phyloP scores from a whole-genome alignment of 2,329 filamentous ascomycete species.

The Aspergillus ustus region DNA sequence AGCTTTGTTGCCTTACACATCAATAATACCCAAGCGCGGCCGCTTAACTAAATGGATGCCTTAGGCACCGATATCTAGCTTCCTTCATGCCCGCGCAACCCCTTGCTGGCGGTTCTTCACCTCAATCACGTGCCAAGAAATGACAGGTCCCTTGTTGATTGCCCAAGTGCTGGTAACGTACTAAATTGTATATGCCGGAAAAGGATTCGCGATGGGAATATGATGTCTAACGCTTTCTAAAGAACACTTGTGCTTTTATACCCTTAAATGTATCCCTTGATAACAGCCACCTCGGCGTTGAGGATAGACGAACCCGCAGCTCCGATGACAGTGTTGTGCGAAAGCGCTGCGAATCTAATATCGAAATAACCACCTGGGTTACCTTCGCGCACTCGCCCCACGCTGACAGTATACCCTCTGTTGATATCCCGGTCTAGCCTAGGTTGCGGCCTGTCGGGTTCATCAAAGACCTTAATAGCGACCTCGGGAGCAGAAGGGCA shows the following conservation, averaged over 20 bases:
- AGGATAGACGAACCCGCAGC: conserved; percentile 95
- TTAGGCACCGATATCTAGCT: no score
- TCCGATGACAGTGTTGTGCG: conserved; percentile 90
- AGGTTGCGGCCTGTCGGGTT: conserved; percentile 88
- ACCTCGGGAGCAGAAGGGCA: conserved; percentile 83
- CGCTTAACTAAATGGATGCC: no score
- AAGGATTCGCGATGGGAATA: not conserved
- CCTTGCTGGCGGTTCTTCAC: no score
- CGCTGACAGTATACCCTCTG: conserved; percentile 86
- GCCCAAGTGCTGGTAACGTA: no score
- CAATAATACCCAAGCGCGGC: no score
- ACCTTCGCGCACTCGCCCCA: conserved; percentile 84
- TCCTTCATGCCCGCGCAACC: no score
- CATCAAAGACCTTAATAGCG: conserved; percentile 86
- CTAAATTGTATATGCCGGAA: not conserved
- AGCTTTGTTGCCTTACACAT: no score
- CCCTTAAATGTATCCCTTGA: conserved; percentile 74
- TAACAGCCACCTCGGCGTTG: conserved; percentile 88
- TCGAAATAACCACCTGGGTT: conserved; percentile 84
- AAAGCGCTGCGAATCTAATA: conserved; percentile 90
- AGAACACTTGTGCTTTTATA: conserved; percentile 19
- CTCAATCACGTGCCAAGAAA: no score
- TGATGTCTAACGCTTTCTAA: conserved; percentile 23
- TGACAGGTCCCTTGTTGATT: no score
- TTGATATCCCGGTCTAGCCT: conserved; percentile 85